Conservation (phyloP, 306 rosid species). For the Casuarina cunninghamiana region DNA sequence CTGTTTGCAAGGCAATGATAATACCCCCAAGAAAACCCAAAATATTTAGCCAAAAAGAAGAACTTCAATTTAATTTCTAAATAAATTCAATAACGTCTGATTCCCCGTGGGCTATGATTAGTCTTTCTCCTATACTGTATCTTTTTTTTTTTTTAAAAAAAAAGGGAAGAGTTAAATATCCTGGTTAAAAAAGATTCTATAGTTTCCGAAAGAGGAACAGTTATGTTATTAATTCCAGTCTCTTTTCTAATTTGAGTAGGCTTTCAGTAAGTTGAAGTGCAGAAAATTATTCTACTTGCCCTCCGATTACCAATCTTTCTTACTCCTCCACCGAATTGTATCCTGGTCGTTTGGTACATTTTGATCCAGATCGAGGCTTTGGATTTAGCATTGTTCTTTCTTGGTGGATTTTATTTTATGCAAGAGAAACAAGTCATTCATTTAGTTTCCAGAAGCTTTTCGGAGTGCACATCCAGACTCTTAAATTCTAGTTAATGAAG, state of each 20-base stretch:
- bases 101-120: background rate
- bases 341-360: background rate
- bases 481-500: background rate
- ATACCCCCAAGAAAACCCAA: background rate
- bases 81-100: background rate
- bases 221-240: background rate
- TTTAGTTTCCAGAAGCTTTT: background rate
- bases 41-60: background rate
- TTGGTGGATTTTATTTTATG: background rate
- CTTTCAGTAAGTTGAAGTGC: background rate
- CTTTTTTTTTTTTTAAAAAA: background rate
- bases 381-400: background rate
- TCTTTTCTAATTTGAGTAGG: background rate
- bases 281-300: background rate
- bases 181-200: background rate
- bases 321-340: background rate
- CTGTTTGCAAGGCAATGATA: background rate
- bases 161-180: background rate
- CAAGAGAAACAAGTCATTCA: background rate
- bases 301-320: background rate
- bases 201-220: background rate
- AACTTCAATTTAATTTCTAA: background rate
- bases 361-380: background rate
- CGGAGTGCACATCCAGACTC: background rate
- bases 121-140: background rate